Base-by-base conservation (phyloP, 192 early-diverging fungal genomes). In the Coemansia sp. region DNA sequence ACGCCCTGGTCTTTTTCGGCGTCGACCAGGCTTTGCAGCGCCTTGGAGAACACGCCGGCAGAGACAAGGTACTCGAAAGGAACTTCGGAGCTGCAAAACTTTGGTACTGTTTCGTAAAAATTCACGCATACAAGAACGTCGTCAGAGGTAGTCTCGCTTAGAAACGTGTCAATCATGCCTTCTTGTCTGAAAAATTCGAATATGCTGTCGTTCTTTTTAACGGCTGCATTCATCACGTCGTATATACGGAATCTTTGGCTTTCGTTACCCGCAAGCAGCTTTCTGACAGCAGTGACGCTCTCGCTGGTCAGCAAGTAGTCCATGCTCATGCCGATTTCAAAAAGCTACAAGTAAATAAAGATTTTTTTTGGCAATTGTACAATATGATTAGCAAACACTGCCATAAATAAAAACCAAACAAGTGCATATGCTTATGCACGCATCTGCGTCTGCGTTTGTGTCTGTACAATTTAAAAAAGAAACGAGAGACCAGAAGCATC, bases 241-340 rank as follows among this genome's bases (percentile, higher is more conserved):
- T 75, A 83, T 2, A 75, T 64, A 14, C 81, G 75, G 68, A 83
- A 83, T 51, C 75, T 60, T 60, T 77, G 72, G 40, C 63, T 68
- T 34, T 71, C 73, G 60, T 64, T 58, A 5, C 71, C 74, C 2
- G 61, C 22, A 36, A 80, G 69, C 56, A 75, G 49, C 55, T 18
- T 18, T 17, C 30, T 66, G 48, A 80, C 51, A 1, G 55, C 64
- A 1, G 14, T n/a, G 0, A 75, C 28, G 60, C 72, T 72, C 11
- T 69, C 64, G 10, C 59, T 65, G 20, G 69, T 61, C 29, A 80
- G 58, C 55, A 80, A 45, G 10, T 75, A 66, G n/a, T 80, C 78
- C 49, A 62, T 56, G 16, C 45, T 62, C 69, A 72, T 68, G 25
- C 63, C 72, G 3, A 63, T 40, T 2, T 45, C 32, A 60, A n/a